phyloP scores from a whole-genome alignment of 2,329 filamentous ascomycete species.

The Fusarium penzigii region DNA sequence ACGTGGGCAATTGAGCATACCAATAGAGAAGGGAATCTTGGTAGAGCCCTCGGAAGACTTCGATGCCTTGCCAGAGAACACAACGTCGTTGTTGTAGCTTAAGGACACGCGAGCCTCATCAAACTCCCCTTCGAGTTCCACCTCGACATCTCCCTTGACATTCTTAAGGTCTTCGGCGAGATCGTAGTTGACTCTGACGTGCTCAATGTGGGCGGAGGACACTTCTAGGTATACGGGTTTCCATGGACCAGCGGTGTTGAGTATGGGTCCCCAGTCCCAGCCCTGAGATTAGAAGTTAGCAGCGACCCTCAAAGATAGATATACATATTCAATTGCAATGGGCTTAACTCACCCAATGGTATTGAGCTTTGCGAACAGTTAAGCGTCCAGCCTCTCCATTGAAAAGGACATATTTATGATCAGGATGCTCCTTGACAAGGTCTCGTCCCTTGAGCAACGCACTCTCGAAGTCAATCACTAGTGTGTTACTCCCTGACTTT shows the following conservation, averaged over 20 bases:
- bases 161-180: background rate
- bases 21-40: background rate
- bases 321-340: background rate
- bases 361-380: conserved; percentile 62
- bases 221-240: conserved; percentile 65
- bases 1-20: background rate
- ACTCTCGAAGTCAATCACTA: conserved; percentile 3
- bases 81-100: background rate
- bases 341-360: conserved; percentile 51
- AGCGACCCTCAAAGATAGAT: no score
- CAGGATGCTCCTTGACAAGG: conserved; percentile 1
- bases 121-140: background rate
- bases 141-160: background rate
- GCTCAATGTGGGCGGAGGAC: conserved; percentile 58
- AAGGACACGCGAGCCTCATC: background rate
- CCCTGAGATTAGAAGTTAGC: conserved; percentile 34
- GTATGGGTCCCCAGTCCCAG: conserved; percentile 70
- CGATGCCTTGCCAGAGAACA: background rate
- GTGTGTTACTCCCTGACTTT: background rate
- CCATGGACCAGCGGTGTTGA: conserved; percentile 67
- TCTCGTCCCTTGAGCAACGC: conserved; percentile 1
- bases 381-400: conserved; percentile 36
- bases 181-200: conserved; percentile 47
- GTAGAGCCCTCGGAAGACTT: background rate
- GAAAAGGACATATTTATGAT: conserved; percentile 7